Base-by-base conservation (phyloP, 768 basidiomycete species). In the Lepiota brunneoincarnata region DNA sequence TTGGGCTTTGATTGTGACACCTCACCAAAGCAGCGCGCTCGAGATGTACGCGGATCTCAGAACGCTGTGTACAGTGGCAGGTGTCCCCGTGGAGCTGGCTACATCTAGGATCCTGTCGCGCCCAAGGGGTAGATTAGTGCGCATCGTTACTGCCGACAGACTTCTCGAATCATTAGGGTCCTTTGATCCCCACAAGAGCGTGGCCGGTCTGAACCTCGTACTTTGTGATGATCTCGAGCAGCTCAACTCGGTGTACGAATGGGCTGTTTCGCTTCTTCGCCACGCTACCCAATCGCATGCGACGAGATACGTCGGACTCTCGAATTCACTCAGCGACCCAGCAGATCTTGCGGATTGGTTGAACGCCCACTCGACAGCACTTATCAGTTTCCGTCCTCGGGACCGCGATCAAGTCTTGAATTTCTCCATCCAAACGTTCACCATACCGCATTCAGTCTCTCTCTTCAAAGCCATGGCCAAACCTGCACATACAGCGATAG, bases 381-480 rank as follows among this genome's bases (percentile, higher is more conserved):
- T 89, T 38, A 85, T 87, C 66, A 83, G 81, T 64, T 97, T 99
- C 76, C 77, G 82, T 5, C 89, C 95, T 1, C 81, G 75, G 39
- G 88, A 93, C 62, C 85, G 95, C 35, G 91, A 93, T 55, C 89
- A 92, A 60, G 78, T 91, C 0, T 72, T 98, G 17, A 72, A 74
- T 6, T 78, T 84, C 26, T 78, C 80, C 15, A 79, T 83, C 11
- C 85, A 89, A 51, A 80, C 91, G 0, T 98, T 96, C 71, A 87
- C 85, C 15, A 88, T 93, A 41, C 83, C 93, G 0, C 85, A 93
- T 61, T 97, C 95, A 3, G 79, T 88, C 0, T 84, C 91, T 0
- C 75, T 98, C 17, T 86, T 93, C 71, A 95, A 94, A 63, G 81
- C 86, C 2, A 97, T 98, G 87, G 83, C 89, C 43, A 95, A 93